Evolutionary conservation across 768 basidiomycete species (phyloP), one percentile per base, ranked within the genome.

Genomic region (Terana coerulea): DNA sequence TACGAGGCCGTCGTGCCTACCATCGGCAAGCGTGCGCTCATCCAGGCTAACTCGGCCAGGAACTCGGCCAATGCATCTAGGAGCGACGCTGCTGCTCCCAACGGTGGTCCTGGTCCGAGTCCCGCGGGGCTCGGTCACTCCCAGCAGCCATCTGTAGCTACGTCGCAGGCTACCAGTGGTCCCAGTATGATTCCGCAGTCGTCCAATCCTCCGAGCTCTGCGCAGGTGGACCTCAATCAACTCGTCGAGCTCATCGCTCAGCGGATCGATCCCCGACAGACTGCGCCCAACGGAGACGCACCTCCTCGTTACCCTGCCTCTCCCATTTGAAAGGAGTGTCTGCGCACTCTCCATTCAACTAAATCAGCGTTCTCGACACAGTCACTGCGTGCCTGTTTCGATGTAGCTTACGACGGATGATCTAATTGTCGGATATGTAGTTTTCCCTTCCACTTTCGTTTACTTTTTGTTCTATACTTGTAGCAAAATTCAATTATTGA

Each of bases 181-280:
- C 30, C 12, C 14, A 17, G 31, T 22, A 29, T 39, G 29, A 15
- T 24, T 9, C 47, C 22, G 17, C n/a, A 21, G 22, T 21, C 37
- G 9, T n/a, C n/a, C n/a, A n/a, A n/a, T n/a, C n/a, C n/a, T n/a
- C n/a, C n/a, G n/a, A n/a, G n/a, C n/a, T n/a, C 11, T 19, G 43
- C 6, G 21, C 34, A 35, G 15, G 28, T 54, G 8, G 54, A 55
- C 21, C 28, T 55, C 25, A 47, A 55, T 25, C 54, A 42, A 17
- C 44, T 55, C 19, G 41, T 55, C 22, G 54, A 55, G 35, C 45
- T 55, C 26, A 55, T 55, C 17, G 54, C 54, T 7, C 48, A 49
- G 44, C 36, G 54, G 37, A 50, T 55, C 19, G 54, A 55, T 25
- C 22, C 44, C 14, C 35, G 21, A 19, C 11, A 42, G 33, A 35